Evolutionary conservation across 2,329 filamentous ascomycete species (phyloP), one percentile per base, ranked within the genome.

Genomic region (Scopulariopsis brevicaulis): DNA sequence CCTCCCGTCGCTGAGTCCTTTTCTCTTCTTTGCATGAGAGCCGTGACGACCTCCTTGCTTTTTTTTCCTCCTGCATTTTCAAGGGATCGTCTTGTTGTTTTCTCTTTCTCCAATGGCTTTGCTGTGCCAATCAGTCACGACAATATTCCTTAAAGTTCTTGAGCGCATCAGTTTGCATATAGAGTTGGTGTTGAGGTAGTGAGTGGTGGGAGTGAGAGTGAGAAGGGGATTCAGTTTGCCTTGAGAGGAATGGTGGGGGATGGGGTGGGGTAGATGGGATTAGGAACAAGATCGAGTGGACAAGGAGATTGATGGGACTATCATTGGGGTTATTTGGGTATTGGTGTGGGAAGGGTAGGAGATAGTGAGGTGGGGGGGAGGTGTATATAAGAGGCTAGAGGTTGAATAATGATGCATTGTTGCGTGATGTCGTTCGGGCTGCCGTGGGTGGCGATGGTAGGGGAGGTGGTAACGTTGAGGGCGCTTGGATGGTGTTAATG

Each of bases 61-160:
- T 28, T 46, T 4, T 6, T n/a, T n/a, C 6, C n/a, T 46, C 4
- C 40, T 46, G 15, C 15, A n/a, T 46, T 46, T 40, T n/a, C 7
- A 46, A n/a, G 7, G 60, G 62, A 64, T 65, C 64, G 62, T 64
- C 60, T 60, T 66, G 60, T 63, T 57, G 62, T 60, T 62, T 58
- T 62, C 60, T 15, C 34, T 20, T 34, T 55, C 37, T 32, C 28
- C 4, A 8, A 32, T 4, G 11, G 20, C 52, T 37, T 35, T 4
- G 24, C 12, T 25, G 40, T 24, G 40, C 22, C 15, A 32, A 32
- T 15, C 40, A 10, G 24, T 28, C n/a, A 43, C 51, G 22, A 48
- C 51, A 37, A 35, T 25, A 20, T 22, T 53, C 22, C 22, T 11
- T 24, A 54, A n/a, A n/a, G 28, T 46, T 46, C 7, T 18, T 15